These are phyloP conservation scores for Phytophthora pseudosyringae DNA, from an alignment of 352 stramenopile species.

Conservation along the genomic window DNA sequence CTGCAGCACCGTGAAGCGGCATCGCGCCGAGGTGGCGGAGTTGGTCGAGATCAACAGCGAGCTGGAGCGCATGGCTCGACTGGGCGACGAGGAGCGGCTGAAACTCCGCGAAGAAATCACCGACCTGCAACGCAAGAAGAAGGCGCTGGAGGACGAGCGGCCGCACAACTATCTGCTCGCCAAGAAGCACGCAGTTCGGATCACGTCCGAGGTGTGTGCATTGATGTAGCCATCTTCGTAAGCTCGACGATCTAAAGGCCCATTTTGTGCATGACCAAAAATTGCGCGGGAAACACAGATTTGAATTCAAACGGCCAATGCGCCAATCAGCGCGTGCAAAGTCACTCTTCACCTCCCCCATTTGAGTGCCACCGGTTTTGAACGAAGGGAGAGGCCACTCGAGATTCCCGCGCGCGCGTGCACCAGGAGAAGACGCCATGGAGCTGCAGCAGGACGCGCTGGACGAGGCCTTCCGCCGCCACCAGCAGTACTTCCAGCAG, in stretches of 20 bases:
- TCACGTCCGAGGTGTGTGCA: conserved; percentile 64
- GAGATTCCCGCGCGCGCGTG: conserved; percentile 35
- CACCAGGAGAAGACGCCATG: conserved; percentile 43
- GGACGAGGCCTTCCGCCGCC: conserved; percentile 85
- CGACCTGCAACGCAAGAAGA: conserved; percentile 67
- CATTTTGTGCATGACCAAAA: neutral
- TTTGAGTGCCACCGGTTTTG: conserved; percentile 13
- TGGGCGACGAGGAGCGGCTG: conserved; percentile 77
- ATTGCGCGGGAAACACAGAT: conserved; percentile 20
- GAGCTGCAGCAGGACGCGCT: conserved; percentile 85
- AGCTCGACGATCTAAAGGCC: too few relatives aligned
- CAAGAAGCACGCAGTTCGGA: conserved; percentile 64
- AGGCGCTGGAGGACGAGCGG: conserved; percentile 59
- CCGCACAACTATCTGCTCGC: conserved; percentile 75
- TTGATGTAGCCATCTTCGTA: conserved; percentile 56
- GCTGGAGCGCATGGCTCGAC: conserved; percentile 72
- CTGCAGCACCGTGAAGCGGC: conserved; percentile 76
- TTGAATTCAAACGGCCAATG: conserved; percentile 16
- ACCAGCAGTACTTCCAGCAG: conserved; percentile 90
- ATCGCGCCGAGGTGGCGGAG: conserved; percentile 65
- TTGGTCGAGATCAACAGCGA: conserved; percentile 81
- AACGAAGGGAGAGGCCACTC: conserved; percentile 29
- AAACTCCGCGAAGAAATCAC: conserved; percentile 71
- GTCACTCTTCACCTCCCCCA: conserved; percentile 10
- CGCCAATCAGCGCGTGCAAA: conserved; percentile 3